These are phyloP conservation scores for Panaeolus cyanescens DNA, from an alignment of 768 basidiomycete genomes.

Conservation along the genomic window DNA sequence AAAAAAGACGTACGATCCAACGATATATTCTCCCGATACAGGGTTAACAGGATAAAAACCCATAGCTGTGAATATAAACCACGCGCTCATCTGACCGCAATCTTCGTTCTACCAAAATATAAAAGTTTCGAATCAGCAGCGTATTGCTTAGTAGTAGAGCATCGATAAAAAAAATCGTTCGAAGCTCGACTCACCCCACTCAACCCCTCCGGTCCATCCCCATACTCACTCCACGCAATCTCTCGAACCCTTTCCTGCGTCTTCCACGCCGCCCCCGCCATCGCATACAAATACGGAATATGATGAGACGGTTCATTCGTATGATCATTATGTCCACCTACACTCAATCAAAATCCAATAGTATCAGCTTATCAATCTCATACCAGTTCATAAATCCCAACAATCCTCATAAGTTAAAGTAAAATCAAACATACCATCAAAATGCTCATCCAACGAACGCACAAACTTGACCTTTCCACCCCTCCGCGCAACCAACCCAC, in stretches of 20 bases:
- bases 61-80: constrained; percentile 82
- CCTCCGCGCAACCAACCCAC: constrained; percentile 58
- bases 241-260: constrained; percentile 71
- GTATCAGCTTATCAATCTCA: too few relatives aligned
- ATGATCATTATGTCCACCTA: constrained; percentile 72
- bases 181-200: constrained; percentile 58
- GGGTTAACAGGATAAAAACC: constrained; percentile 89
- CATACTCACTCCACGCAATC: constrained; percentile 66
- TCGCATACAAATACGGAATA: constrained; percentile 79
- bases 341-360: background rate
- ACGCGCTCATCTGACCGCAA: constrained; percentile 90
- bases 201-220: constrained; percentile 66
- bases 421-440: constrained; percentile 25
- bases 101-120: constrained; percentile 68
- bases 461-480: constrained; percentile 73
- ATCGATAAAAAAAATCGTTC: background rate
- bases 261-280: constrained; percentile 71
- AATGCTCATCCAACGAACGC: constrained; percentile 61
- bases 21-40: constrained; percentile 70
- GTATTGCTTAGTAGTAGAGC: background rate
- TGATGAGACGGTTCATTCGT: constrained; percentile 90
- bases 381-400: background rate
- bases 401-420: background rate
- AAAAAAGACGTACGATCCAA: constrained; percentile 71
- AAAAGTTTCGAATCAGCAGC: background rate